Percentiles rank a stretch among this genome's conserved stretches.
These are phyloP conservation scores for Fusarium chaquense DNA, from an alignment of 2,329 filamentous ascomycete species.

Conservation along the genomic window DNA sequence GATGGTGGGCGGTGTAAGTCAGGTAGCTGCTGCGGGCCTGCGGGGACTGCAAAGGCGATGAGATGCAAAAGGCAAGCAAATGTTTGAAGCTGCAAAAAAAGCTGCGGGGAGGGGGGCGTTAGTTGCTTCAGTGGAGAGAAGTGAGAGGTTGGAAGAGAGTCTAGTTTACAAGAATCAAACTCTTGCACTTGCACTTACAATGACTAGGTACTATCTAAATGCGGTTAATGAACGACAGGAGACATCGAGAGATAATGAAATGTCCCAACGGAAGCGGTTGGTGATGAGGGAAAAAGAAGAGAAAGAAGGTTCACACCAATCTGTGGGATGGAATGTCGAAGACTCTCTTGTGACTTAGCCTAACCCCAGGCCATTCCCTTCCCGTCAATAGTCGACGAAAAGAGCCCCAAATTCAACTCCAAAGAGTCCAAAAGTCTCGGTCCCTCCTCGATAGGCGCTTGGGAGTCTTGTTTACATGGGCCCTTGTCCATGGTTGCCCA, in stretches of 20 bases:
- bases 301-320: slow-evolving; percentile 30
- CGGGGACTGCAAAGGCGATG: slow-evolving; percentile 30
- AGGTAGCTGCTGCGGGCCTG: slow-evolving; percentile 42
- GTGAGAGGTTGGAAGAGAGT: slow-evolving; percentile 15
- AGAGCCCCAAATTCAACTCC: slow-evolving; percentile 10
- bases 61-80: slow-evolving; percentile 22
- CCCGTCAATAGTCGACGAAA: slow-evolving; percentile 16
- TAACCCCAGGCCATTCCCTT: slow-evolving; percentile 29
- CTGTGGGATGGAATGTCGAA: slow-evolving; percentile 38
- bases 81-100: slow-evolving; percentile 20
- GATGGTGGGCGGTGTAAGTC: slow-evolving; percentile 48
- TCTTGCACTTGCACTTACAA: slow-evolving; percentile 24
- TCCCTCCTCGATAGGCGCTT: slow-evolving; percentile 16
- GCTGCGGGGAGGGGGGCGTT: slow-evolving; percentile 31
- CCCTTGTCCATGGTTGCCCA: slow-evolving; percentile 33
- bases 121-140: slow-evolving; percentile 17
- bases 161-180: neutral
- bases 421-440: neutral
- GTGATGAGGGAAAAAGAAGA: slow-evolving; percentile 14
- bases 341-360: slow-evolving; percentile 12
- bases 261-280: slow-evolving; percentile 28
- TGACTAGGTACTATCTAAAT: slow-evolving; percentile 19
- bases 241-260: slow-evolving; percentile 10
- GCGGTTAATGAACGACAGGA: slow-evolving; percentile 26
- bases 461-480: slow-evolving; percentile 36